These are phyloP conservation scores for Grosmannia clavigera DNA, from an alignment of 2,329 filamentous ascomycete genomes.

Conservation along the genomic window DNA sequence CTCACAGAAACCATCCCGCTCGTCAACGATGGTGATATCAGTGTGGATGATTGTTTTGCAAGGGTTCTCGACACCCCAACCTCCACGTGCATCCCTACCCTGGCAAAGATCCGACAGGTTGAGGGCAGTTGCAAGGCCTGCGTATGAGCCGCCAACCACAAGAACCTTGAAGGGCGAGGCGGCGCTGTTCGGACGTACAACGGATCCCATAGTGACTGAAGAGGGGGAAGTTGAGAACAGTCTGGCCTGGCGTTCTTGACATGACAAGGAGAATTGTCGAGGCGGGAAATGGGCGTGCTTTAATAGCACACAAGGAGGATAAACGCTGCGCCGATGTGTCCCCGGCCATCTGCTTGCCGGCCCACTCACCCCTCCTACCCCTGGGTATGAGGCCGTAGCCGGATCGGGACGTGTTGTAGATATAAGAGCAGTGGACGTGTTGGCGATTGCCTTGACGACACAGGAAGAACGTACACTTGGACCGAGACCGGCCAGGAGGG, in stretches of 20 bases:
- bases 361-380: not conserved
- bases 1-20: conserved; percentile 75
- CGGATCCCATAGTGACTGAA: conserved; percentile 5
- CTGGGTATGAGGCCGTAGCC: not conserved
- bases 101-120: conserved; percentile 55
- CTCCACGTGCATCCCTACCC: conserved; percentile 38
- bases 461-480: not conserved
- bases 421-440: not conserved
- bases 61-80: conserved; percentile 11
- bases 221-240: not conserved
- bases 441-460: not conserved
- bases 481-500: not conserved
- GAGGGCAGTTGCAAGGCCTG: conserved; percentile 53
- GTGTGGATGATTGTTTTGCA: conserved; percentile 31
- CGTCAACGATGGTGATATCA: conserved; percentile 63
- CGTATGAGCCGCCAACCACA: conserved; percentile 60
- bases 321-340: not conserved
- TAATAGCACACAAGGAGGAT: not conserved
- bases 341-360: not conserved
- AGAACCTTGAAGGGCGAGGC: conserved; percentile 40
- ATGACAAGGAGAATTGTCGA: not conserved
- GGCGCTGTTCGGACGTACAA: conserved; percentile 3
- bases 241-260: not conserved
- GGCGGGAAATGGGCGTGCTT: not conserved
- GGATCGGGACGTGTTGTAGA: not conserved